Percentiles rank a stretch among this genome's conserved stretches.
Conservation (phyloP, 2,329 filamentous ascomycete genomes). For the Dactylellina drechsleri region DNA sequence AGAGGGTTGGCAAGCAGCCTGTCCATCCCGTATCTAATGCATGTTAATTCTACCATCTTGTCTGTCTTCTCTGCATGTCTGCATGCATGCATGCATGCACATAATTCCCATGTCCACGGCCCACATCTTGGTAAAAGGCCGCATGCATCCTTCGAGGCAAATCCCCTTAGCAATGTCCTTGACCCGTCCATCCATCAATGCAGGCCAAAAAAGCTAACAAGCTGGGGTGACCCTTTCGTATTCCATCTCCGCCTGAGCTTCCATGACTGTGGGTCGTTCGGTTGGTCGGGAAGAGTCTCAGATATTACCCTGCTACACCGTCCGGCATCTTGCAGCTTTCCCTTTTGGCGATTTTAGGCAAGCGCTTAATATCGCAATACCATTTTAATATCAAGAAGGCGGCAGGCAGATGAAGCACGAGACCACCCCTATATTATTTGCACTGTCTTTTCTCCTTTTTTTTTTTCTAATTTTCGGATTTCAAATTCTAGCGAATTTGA, state of each 20-base stretch:
- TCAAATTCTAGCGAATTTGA: background rate
- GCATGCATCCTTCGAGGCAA: too few species aligned
- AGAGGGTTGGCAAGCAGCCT: conserved; percentile 8
- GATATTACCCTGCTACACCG: too few species aligned
- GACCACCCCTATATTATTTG: background rate
- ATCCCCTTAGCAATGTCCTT: too few species aligned
- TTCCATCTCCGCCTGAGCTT: background rate
- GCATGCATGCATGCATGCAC: conserved; percentile 10
- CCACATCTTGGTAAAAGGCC: background rate
- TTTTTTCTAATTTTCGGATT: too few species aligned
- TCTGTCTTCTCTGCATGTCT: conserved; percentile 9
- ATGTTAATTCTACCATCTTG: too few species aligned
- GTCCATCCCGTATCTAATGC: background rate
- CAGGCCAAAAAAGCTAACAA: too few species aligned
- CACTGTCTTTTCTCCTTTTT: too few species aligned
- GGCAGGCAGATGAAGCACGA: conserved; percentile 19
- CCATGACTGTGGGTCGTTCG: background rate
- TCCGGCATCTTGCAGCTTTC: conserved; percentile 6
- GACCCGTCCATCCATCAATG: too few species aligned
- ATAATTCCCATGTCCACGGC: conserved; percentile 10
- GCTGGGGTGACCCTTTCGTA: too few species aligned
- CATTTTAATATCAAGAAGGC: background rate
- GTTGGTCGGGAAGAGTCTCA: too few species aligned
- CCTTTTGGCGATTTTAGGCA: conserved; percentile 31
- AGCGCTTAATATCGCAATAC: conserved; percentile 26